Evolutionary conservation across 202 grass and related monocot species (phyloP).

Genomic region (Schoenoplectus tabernaemontani): DNA sequence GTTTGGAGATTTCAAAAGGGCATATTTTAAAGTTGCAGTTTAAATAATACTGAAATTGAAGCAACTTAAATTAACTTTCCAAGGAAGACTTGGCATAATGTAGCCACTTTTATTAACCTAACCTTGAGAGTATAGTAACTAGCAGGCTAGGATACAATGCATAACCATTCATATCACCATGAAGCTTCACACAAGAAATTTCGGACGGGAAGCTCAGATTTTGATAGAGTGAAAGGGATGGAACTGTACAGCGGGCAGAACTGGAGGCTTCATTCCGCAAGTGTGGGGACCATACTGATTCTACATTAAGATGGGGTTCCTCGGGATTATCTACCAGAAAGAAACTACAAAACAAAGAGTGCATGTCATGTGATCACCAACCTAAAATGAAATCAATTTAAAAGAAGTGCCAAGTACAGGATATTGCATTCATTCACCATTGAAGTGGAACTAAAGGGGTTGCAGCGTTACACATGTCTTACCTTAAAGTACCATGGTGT

Average conservation of each 20-base stretch:
- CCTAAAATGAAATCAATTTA: background rate
- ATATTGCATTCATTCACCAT: background rate
- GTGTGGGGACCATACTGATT: background rate
- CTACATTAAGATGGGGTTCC: background rate
- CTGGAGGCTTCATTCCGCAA: background rate
- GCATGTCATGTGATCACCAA: background rate
- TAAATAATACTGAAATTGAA: background rate
- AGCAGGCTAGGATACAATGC: slow-evolving; percentile 21
- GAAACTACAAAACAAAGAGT: slow-evolving; percentile 1
- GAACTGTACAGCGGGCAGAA: background rate
- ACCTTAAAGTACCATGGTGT: slow-evolving; percentile 3
- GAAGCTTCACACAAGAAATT: background rate
- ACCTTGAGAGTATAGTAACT: background rate
- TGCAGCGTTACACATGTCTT: background rate
- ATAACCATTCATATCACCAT: background rate
- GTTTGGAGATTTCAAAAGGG: background rate
- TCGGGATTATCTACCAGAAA: background rate
- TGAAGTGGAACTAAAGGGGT: background rate
- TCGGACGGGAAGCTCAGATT: background rate
- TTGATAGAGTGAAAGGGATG: background rate
- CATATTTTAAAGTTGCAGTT: background rate
- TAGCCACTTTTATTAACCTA: background rate
- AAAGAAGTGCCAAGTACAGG: background rate
- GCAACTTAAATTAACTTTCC: background rate
- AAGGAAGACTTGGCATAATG: background rate